These are phyloP conservation scores for Umbellularia californica DNA, from an alignment of 164 flowering plant species.

Conservation along the genomic window DNA sequence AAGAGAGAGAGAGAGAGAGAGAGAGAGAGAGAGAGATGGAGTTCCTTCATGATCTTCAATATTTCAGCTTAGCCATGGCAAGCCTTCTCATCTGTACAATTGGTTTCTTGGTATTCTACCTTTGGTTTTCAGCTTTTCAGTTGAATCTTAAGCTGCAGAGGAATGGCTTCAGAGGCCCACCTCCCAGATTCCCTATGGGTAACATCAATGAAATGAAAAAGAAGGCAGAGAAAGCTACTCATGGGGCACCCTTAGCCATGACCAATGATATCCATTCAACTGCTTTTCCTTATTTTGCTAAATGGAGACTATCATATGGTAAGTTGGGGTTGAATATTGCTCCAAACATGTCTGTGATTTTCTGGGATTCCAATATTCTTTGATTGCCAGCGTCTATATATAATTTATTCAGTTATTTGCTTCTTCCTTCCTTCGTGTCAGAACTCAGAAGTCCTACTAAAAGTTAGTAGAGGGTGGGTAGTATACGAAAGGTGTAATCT, in stretches of 20 bases:
- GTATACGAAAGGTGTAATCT: not conserved
- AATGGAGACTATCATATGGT: slow-evolving; percentile 69
- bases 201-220: slow-evolving; percentile 54
- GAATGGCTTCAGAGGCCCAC: slow-evolving; percentile 70
- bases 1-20: slow-evolving; percentile 8
- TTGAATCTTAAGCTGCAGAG: slow-evolving; percentile 32
- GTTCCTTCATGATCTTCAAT: slow-evolving; percentile 11
- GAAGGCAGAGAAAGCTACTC: slow-evolving; percentile 4
- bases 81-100: slow-evolving; percentile 14
- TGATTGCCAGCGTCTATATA: not conserved
- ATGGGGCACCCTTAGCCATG: slow-evolving; percentile 9
- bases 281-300: slow-evolving; percentile 64
- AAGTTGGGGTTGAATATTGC: slow-evolving; percentile 11
- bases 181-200: slow-evolving; percentile 81
- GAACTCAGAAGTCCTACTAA: not conserved
- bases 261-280: slow-evolving; percentile 65
- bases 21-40: slow-evolving; percentile 11
- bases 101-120: slow-evolving; percentile 19
- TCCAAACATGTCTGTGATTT: not conserved
- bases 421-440: not conserved
- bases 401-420: not conserved
- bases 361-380: not conserved
- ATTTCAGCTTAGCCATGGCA: slow-evolving; percentile 15
- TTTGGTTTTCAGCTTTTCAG: slow-evolving; percentile 46
- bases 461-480: not conserved